These are phyloP conservation scores for Calonectria hongkongensis DNA, from an alignment of 2,329 filamentous ascomycete species.

Conservation along the genomic window DNA sequence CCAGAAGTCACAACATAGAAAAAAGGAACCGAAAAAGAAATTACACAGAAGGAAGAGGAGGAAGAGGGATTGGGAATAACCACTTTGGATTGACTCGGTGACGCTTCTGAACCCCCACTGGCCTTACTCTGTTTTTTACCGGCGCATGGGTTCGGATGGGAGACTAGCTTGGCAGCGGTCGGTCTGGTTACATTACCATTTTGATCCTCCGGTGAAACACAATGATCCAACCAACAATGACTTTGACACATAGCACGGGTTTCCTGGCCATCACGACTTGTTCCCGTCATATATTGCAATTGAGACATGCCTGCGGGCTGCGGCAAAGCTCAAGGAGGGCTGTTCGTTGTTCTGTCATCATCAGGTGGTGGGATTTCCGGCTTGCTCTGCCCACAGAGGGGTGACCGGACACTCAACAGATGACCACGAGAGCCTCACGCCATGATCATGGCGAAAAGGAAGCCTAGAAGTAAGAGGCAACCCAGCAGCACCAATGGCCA, in stretches of 20 bases:
- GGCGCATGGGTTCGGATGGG: slow-evolving; percentile 11
- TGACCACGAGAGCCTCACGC: slow-evolving; percentile 48
- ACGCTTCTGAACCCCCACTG: slow-evolving; percentile 20
- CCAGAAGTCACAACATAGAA: background rate
- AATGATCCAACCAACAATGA: slow-evolving; percentile 25
- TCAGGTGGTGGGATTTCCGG: slow-evolving; percentile 25
- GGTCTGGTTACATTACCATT: slow-evolving; percentile 32
- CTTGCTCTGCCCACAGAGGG: slow-evolving; percentile 30
- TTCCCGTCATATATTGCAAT: background rate
- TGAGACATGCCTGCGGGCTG: slow-evolving; percentile 19
- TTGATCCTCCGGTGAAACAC: slow-evolving; percentile 35
- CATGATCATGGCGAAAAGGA: slow-evolving; percentile 48
- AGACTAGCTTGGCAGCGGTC: slow-evolving; percentile 22
- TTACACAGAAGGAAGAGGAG: background rate
- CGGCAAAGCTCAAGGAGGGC: slow-evolving; percentile 10
- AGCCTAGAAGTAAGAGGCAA: slow-evolving; percentile 46
- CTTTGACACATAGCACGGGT: slow-evolving; percentile 7
- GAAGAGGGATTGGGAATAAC: background rate
- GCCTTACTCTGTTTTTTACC: slow-evolving; percentile 29
- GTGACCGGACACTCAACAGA: slow-evolving; percentile 40
- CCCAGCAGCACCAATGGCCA: slow-evolving; percentile 35
- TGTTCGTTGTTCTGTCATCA: slow-evolving; percentile 36
- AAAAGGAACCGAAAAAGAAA: slow-evolving; percentile 17
- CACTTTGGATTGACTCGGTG: slow-evolving; percentile 9
- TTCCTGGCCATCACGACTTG: slow-evolving; percentile 10